These are phyloP conservation scores for Jatropha multifida DNA, from an alignment of 441 rosid genomes.

Conservation along the genomic window DNA sequence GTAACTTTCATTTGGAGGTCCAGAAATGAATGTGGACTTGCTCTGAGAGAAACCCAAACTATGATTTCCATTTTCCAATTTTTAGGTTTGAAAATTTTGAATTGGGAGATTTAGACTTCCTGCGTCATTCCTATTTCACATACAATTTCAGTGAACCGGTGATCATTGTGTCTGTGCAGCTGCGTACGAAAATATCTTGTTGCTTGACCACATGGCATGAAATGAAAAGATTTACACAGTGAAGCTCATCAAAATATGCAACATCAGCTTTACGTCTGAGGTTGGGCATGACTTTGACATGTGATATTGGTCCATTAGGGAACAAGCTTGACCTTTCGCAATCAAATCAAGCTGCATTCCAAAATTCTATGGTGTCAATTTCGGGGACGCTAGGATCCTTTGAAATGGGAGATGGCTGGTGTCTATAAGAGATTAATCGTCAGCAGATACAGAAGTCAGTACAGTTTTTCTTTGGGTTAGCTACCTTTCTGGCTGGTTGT, in stretches of 20 bases:
- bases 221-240: neutral
- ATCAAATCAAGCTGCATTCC: constrained; percentile 11
- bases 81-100: neutral
- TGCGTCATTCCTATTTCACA: neutral
- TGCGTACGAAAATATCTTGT: neutral
- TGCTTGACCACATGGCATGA: neutral
- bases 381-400: constrained; percentile 9
- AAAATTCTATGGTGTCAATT: constrained; percentile 4
- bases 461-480: neutral
- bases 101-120: neutral
- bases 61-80: neutral
- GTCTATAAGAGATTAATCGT: constrained; percentile 2
- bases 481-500: constrained; percentile 12
- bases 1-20: constrained; percentile 21
- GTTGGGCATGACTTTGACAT: constrained; percentile 14
- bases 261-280: constrained; percentile 8
- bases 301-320: neutral
- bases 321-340: constrained; percentile 1
- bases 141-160: neutral
- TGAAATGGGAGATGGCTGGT: constrained; percentile 4
- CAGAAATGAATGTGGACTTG: neutral
- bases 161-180: constrained; percentile 13
- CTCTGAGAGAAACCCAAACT: neutral
- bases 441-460: constrained; percentile 1
- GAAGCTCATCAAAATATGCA: constrained; percentile 14